Percentiles rank a stretch among this genome's conserved stretches.
phyloP scores from a whole-genome alignment of 2,329 filamentous ascomycete species.

The Fusarium succisae region DNA sequence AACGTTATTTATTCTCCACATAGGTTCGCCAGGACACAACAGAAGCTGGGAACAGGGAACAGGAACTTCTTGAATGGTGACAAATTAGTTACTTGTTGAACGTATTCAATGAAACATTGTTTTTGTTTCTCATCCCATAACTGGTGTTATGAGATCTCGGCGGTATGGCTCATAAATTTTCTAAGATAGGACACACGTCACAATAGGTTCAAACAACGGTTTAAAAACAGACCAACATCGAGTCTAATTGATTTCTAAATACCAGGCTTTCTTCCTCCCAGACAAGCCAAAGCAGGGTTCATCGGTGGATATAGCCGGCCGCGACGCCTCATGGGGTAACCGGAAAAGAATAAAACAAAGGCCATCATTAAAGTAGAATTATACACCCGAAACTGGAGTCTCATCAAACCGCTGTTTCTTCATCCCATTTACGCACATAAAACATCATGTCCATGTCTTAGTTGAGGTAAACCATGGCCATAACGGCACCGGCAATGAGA shows the following conservation, averaged over 20 bases:
- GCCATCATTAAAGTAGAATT: conserved; percentile 43
- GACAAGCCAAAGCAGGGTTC: conserved; percentile 33
- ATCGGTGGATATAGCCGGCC: conserved; percentile 37
- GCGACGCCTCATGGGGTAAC: conserved; percentile 42
- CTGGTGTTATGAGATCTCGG: background rate
- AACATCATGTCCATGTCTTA: conserved; percentile 40
- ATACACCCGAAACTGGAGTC: conserved; percentile 38
- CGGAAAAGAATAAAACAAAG: conserved; percentile 42
- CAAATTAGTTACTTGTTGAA: background rate
- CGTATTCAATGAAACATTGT: background rate
- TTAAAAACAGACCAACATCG: conserved; percentile 24
- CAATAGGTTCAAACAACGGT: background rate
- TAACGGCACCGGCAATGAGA: conserved; percentile 47
- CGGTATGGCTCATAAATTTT: too few species aligned
- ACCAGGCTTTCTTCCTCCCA: conserved; percentile 35
- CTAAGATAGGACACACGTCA: background rate
- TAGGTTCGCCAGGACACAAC: background rate
- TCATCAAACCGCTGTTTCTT: conserved; percentile 39
- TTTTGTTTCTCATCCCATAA: background rate
- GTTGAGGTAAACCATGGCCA: conserved; percentile 48
- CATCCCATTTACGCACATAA: conserved; percentile 21
- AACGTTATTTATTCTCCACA: conserved; percentile 17
- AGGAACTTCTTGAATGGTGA: background rate
- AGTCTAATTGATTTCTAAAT: conserved; percentile 41
- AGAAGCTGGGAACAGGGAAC: background rate